Percentiles rank a stretch among this genome's conserved stretches.
Evolutionary conservation across 768 basidiomycete species (phyloP).

Genomic region (Erythrobasidium yunnanense): DNA sequence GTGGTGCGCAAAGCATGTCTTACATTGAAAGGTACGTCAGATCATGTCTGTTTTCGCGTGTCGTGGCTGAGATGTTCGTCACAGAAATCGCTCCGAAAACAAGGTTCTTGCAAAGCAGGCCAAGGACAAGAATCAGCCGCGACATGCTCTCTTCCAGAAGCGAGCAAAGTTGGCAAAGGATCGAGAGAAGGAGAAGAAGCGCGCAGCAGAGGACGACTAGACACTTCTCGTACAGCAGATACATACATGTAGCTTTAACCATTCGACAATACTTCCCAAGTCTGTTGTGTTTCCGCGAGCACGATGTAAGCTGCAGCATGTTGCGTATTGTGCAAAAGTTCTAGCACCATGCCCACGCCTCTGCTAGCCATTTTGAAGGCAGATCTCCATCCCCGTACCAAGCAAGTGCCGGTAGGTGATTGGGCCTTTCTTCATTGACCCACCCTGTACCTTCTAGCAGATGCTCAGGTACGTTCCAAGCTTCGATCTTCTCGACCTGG

Average conservation of each 20-base stretch:
- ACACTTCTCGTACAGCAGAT: no score
- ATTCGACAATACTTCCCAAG: no score
- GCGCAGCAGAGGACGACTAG: conserved; percentile 9
- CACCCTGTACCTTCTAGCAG: conserved; percentile 11
- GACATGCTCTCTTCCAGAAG: conserved; percentile 25
- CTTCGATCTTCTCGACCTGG: not conserved
- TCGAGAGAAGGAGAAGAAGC: conserved; percentile 9
- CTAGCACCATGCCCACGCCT: not conserved
- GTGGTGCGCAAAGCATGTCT: conserved; percentile 46
- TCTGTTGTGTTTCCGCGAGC: no score
- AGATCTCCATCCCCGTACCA: not conserved
- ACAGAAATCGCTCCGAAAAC: conserved; percentile 27
- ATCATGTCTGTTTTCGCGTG: not conserved
- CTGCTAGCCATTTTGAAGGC: not conserved
- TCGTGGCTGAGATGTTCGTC: not conserved
- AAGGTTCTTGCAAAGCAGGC: conserved; percentile 20
- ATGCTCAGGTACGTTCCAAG: conserved; percentile 5
- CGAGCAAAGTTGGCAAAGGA: conserved; percentile 19
- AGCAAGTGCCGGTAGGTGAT: conserved; percentile 7
- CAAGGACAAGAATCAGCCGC: conserved; percentile 17
- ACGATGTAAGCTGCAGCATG: no score
- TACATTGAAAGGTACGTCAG: conserved; percentile 22
- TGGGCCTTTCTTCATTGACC: not conserved
- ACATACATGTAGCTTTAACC: no score
- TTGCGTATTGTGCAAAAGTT: no score